phyloP scores from a whole-genome alignment of 768 basidiomycete genomes.

The Atractiella rhizophila region DNA sequence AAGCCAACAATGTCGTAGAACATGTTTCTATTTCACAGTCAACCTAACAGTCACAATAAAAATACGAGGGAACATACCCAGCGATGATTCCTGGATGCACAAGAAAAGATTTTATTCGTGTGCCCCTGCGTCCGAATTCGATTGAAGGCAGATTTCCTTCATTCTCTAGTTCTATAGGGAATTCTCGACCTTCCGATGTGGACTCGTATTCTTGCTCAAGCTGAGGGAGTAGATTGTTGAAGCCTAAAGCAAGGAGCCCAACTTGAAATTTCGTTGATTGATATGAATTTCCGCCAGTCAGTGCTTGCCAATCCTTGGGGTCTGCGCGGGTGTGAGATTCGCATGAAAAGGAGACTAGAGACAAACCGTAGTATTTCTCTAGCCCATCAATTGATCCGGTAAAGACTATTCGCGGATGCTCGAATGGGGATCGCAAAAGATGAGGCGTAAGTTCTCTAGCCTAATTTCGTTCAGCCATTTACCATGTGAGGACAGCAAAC shows the following conservation, averaged over 20 bases:
- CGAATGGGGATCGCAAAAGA: background rate
- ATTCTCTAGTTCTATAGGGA: too few relatives aligned
- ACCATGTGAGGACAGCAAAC: background rate
- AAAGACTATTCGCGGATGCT: background rate
- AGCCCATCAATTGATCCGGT: slow-evolving; percentile 1
- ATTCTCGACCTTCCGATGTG: background rate
- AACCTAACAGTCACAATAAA: background rate
- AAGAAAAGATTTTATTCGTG: background rate
- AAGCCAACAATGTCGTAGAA: background rate
- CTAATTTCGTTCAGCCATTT: background rate
- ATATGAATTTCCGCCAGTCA: background rate
- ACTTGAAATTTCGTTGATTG: background rate
- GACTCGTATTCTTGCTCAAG: background rate
- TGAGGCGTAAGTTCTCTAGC: background rate
- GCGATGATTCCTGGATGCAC: background rate
- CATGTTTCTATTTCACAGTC: background rate
- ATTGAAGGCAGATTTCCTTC: too few relatives aligned
- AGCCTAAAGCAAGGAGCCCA: background rate
- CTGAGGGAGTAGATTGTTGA: background rate
- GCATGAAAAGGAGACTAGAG: too few relatives aligned
- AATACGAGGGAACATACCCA: background rate
- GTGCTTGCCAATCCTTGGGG: background rate
- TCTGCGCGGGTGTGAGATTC: too few relatives aligned
- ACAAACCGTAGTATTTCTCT: background rate
- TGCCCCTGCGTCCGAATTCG: too few relatives aligned